Evolutionary conservation across 139 green algal genomes (phyloP).

Genomic region (Gonium pectorale): DNA sequence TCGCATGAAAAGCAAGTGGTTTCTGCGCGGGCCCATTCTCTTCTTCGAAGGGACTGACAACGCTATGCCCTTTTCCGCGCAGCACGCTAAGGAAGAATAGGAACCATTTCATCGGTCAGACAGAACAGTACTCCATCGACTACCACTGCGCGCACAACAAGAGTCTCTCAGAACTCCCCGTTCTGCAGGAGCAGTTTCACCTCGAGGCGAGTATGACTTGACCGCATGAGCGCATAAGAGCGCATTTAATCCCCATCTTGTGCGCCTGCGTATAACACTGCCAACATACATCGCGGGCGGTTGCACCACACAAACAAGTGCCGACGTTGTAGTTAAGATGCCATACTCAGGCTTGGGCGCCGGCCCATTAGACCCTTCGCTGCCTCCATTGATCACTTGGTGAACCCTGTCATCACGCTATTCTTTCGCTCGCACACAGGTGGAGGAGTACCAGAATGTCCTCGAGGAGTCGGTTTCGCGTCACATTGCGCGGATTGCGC

Average conservation of each 20-base stretch:
- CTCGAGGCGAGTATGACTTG: conserved; percentile 13
- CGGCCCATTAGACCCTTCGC: too few species aligned
- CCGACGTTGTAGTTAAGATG: too few species aligned
- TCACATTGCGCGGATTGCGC: conserved; percentile 15
- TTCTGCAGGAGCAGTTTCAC: conserved; percentile 17
- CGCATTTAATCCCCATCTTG: too few species aligned
- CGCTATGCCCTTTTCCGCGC: neutral
- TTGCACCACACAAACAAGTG: too few species aligned
- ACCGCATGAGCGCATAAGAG: too few species aligned
- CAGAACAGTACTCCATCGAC: conserved; percentile 27
- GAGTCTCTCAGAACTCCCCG: conserved; percentile 13
- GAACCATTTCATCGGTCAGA: conserved; percentile 31
- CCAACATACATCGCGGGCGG: too few species aligned
- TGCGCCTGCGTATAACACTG: too few species aligned
- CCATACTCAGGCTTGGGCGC: too few species aligned
- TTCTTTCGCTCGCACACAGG: conserved; percentile 8
- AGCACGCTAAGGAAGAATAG: conserved; percentile 36
- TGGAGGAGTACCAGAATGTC: conserved; percentile 38
- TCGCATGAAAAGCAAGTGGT: conserved; percentile 34
- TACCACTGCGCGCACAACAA: conserved; percentile 30
- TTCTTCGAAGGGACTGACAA: neutral
- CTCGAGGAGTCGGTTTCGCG: conserved; percentile 20
- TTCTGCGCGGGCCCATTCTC: neutral
- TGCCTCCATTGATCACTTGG: too few species aligned
- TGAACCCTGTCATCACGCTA: neutral